These are phyloP conservation scores for Mallotus repandus DNA, from an alignment of 441 rosid species.

Conservation along the genomic window DNA sequence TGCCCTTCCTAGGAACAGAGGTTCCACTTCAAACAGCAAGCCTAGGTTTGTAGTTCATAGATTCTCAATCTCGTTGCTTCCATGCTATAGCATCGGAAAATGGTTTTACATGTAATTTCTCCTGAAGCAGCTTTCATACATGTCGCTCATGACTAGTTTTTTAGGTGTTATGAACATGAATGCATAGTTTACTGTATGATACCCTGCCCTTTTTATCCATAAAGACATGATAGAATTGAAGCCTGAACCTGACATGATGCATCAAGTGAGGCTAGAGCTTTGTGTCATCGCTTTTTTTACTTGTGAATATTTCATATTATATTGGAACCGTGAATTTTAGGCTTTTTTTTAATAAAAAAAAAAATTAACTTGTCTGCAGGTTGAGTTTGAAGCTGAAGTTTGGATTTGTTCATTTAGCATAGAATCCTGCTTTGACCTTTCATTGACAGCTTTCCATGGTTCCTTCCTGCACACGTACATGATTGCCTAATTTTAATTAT, in stretches of 20 bases:
- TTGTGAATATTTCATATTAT: too few relatives aligned
- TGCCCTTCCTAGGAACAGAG: slow-evolving; percentile 48
- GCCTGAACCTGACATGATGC: not conserved
- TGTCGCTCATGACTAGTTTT: not conserved
- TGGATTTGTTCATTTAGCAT: not conserved
- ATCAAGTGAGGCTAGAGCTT: not conserved
- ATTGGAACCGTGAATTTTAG: not conserved
- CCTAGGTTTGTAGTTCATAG: slow-evolving; percentile 42
- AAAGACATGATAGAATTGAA: not conserved
- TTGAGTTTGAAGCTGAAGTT: not conserved
- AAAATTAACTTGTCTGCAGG: not conserved
- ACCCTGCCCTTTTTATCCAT: not conserved
- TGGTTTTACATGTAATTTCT: not conserved
- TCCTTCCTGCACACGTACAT: not conserved
- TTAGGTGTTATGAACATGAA: not conserved
- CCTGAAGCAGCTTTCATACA: not conserved
- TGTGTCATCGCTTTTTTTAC: not conserved
- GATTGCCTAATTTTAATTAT: not conserved
- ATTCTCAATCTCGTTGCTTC: not conserved
- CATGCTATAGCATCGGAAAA: not conserved
- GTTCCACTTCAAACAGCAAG: slow-evolving; percentile 64
- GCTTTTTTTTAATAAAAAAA: too few relatives aligned
- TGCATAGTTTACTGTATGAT: not conserved
- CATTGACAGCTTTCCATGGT: not conserved
- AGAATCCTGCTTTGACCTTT: not conserved